phyloP scores from a whole-genome alignment of 352 stramenopile genomes.

The Elongisporangium senticosum region DNA sequence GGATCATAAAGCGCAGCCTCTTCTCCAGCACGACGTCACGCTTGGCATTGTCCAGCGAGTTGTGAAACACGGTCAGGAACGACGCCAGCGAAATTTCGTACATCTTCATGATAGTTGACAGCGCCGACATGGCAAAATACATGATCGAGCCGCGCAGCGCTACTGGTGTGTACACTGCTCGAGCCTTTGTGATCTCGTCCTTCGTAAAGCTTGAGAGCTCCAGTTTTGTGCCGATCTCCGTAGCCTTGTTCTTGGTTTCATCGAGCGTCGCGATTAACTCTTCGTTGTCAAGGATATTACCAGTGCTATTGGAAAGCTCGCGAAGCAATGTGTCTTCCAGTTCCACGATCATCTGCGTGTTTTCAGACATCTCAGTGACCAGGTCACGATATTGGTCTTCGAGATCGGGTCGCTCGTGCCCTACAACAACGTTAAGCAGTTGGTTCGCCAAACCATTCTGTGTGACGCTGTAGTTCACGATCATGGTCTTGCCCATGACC shows the following conservation, averaged over 20 bases:
- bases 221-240: conserved; percentile 91
- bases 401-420: conserved; percentile 89
- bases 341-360: conserved; percentile 89
- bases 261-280: conserved; percentile 93
- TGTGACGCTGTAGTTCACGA: conserved; percentile 95
- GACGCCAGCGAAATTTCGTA: conserved; percentile 93
- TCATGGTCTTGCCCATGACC: conserved; percentile 96
- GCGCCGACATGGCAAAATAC: conserved; percentile 91
- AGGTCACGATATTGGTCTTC: conserved; percentile 92
- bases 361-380: conserved; percentile 91
- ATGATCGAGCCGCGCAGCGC: conserved; percentile 90
- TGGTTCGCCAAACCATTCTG: conserved; percentile 90
- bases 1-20: conserved; percentile 84
- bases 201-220: conserved; percentile 92
- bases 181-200: conserved; percentile 90
- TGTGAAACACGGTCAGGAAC: conserved; percentile 91
- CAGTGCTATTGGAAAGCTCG: conserved; percentile 85
- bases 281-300: conserved; percentile 94
- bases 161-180: conserved; percentile 89
- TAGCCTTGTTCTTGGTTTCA: conserved; percentile 93
- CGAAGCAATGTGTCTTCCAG: conserved; percentile 91
- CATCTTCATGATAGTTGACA: conserved; percentile 94
- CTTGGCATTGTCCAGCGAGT: conserved; percentile 86
- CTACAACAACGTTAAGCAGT: conserved; percentile 92
- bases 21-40: conserved; percentile 88